Evolutionary conservation across 306 rosid species (phyloP).

Genomic region (Vicia faba): DNA sequence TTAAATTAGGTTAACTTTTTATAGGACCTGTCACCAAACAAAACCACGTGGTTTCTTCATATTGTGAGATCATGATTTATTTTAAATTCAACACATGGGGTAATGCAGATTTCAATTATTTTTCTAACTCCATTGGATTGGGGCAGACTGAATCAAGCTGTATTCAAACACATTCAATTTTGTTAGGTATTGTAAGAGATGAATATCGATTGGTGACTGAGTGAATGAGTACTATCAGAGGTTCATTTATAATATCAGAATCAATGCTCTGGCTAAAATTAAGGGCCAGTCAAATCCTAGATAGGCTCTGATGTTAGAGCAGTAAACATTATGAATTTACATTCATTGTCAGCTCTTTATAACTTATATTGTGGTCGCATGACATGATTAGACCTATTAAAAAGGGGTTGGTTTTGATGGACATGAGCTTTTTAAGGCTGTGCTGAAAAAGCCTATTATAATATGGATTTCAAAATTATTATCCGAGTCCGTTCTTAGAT

Average conservation of each 20-base stretch:
- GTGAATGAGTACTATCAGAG: slow-evolving; percentile 28
- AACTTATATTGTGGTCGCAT: slow-evolving; percentile 1
- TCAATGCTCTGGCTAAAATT: slow-evolving; percentile 33
- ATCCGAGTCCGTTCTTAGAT: no score
- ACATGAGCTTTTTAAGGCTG: no score
- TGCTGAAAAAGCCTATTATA: no score
- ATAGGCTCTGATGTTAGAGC: slow-evolving; percentile 3
- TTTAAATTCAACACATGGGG: slow-evolving; percentile 42
- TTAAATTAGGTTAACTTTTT: slow-evolving; percentile 21
- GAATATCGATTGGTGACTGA: slow-evolving; percentile 11
- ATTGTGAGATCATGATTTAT: neutral
- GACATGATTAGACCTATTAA: no score
- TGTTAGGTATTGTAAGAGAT: slow-evolving; percentile 45
- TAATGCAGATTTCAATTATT: slow-evolving; percentile 37
- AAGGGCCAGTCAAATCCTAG: slow-evolving; percentile 35
- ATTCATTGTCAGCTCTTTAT: slow-evolving; percentile 25
- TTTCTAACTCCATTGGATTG: slow-evolving; percentile 35
- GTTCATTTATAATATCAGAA: slow-evolving; percentile 33
- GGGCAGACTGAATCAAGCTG: slow-evolving; percentile 32
- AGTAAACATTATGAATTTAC: slow-evolving; percentile 31
- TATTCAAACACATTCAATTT: slow-evolving; percentile 36
- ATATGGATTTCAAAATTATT: no score
- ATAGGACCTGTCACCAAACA: slow-evolving; percentile 26
- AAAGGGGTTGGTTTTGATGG: no score
- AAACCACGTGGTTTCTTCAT: slow-evolving; percentile 30